A percentile compares a stretch with the other conserved stretches of the same genome.
Conservation (phyloP, 768 basidiomycete species). For the Rhizopogon sp. region DNA sequence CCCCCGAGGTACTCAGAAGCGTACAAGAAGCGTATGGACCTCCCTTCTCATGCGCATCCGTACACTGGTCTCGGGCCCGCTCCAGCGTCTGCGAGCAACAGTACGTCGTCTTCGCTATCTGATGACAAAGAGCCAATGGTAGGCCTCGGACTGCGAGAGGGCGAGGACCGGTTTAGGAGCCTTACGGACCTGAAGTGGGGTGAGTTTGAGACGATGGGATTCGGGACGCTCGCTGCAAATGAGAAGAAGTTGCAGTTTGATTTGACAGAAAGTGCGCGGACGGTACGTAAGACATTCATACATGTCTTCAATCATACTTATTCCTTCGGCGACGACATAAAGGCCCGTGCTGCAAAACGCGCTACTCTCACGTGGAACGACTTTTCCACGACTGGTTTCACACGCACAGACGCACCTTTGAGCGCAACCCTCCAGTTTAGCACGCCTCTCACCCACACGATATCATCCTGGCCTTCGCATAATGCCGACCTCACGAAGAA, state of each 20-base stretch:
- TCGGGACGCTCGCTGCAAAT: slow-evolving; percentile 45
- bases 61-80: slow-evolving; percentile 24
- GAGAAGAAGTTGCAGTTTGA: slow-evolving; percentile 88
- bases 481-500: slow-evolving; percentile 70
- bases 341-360: slow-evolving; percentile 71
- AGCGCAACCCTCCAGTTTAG: slow-evolving; percentile 80
- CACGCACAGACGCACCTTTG: slow-evolving; percentile 71
- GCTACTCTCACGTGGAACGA: slow-evolving; percentile 87
- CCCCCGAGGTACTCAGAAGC: slow-evolving; percentile 67
- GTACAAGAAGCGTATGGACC: slow-evolving; percentile 73
- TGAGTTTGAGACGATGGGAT: slow-evolving; percentile 83
- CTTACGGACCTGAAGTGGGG: slow-evolving; percentile 90
- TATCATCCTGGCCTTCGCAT: slow-evolving; percentile 71
- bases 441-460: slow-evolving; percentile 46
- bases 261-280: slow-evolving; percentile 81
- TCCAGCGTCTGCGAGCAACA: slow-evolving; percentile 39
- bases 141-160: slow-evolving; percentile 34
- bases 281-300: slow-evolving; percentile 30
- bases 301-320: slow-evolving; percentile 6
- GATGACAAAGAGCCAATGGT: slow-evolving; percentile 27
- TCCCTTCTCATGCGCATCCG: slow-evolving; percentile 58
- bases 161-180: slow-evolving; percentile 71
- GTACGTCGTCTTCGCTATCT: slow-evolving; percentile 29
- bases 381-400: slow-evolving; percentile 81
- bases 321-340: neutral